Percentiles rank a stretch among this genome's conserved stretches.
Conservation (phyloP, 768 basidiomycete species). For the Leucosporidium scottii region DNA sequence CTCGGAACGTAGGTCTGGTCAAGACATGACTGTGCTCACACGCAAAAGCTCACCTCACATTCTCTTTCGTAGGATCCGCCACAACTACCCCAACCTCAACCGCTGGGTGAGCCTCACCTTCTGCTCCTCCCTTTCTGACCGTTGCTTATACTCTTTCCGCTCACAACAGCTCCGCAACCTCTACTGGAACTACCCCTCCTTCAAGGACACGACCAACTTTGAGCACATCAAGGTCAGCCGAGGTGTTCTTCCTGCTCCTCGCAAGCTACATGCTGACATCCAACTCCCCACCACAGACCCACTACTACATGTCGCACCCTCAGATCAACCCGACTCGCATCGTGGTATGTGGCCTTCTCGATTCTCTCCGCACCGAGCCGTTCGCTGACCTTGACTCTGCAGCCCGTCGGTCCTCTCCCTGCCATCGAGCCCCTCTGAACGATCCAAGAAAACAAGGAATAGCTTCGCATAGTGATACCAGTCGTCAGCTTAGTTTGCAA, state of each 20-base stretch:
- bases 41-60: background rate
- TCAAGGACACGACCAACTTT: conserved; percentile 80
- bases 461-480: too few species aligned
- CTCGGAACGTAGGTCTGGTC: conserved; percentile 44
- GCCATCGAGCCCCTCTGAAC: conserved; percentile 9
- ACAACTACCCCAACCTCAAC: conserved; percentile 79
- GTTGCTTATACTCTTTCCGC: conserved; percentile 50
- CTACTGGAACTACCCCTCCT: conserved; percentile 85
- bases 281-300: background rate
- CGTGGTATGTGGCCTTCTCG: conserved; percentile 6
- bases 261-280: background rate
- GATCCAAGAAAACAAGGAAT: background rate
- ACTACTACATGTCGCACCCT: background rate
- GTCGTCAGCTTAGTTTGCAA: too few species aligned
- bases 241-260: conserved; percentile 43
- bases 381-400: background rate
- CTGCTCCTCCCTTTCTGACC: background rate
- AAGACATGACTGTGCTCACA: conserved; percentile 38
- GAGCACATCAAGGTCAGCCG: conserved; percentile 69
- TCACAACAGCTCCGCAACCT: conserved; percentile 47
- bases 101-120: conserved; percentile 41
- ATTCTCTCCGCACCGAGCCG: background rate
- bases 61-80: conserved; percentile 52
- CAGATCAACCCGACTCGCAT: conserved; percentile 31
- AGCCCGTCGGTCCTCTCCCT: conserved; percentile 10